Evolutionary conservation across 306 rosid species (phyloP).

Genomic region (Astragalus membranaceus): DNA sequence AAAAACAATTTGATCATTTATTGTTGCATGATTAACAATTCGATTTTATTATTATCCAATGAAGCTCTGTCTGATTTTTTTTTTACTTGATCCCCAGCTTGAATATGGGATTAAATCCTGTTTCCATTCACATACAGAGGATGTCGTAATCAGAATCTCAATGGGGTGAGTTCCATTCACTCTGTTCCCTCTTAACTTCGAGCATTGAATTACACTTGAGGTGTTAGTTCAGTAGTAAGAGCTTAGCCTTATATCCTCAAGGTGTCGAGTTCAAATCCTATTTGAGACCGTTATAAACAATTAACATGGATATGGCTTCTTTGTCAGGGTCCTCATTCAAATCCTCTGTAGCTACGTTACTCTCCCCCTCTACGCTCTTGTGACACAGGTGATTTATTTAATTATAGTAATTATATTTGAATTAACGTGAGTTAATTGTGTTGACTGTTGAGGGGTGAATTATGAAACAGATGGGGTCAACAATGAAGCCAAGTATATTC

Average conservation of each 20-base stretch:
- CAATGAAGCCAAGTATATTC: constrained; percentile 74
- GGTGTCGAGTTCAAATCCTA: too few relatives aligned
- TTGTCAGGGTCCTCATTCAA: constrained; percentile 53
- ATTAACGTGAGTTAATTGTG: too few relatives aligned
- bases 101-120: constrained; percentile 58
- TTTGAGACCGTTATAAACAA: too few relatives aligned
- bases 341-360: constrained; percentile 86
- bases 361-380: constrained; percentile 79
- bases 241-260: too few relatives aligned
- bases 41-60: background rate
- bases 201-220: too few relatives aligned
- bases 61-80: background rate
- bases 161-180: constrained; percentile 51
- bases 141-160: constrained; percentile 54
- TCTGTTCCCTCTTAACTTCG: background rate
- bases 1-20: background rate
- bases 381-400: constrained; percentile 52
- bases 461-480: constrained; percentile 66
- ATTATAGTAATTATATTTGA: too few relatives aligned
- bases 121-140: constrained; percentile 48
- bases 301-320: background rate
- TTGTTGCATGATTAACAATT: background rate
- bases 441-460: background rate
- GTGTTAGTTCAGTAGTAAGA: too few relatives aligned
- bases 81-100: constrained; percentile 19